Evolutionary conservation across 148 eudicot genomes (phyloP), one percentile per base, ranked within the genome.

Genomic region (Persicaria maculosa): DNA sequence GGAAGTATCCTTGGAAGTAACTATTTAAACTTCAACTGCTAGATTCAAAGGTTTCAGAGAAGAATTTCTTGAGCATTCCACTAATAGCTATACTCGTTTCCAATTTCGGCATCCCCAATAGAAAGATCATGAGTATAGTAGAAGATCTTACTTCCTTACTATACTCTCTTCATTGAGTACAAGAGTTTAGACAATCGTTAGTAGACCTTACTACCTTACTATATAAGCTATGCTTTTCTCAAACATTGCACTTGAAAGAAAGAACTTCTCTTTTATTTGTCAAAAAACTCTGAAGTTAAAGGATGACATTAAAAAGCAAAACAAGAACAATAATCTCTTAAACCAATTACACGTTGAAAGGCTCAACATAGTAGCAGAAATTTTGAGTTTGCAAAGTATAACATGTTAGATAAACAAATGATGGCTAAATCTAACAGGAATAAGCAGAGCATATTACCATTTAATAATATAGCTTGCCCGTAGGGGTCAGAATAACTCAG

Each of bases 401-500:
- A 72, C 74, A 12, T 46, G 17, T 25, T 22, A 46, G 74, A 72
- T 48, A 50, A 47, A 9, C 74, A 19, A 10, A 12, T 17, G 48
- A 4, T 44, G 58, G 22, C 17, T 52, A 72, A 47, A 72, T 47
- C 4, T 47, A 9, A 9, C 58, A 47, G 44, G 62, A 16, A 44
- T 44, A 17, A 64, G 65, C 17, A 64, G 40, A 31, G 61, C 25
- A 76, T 54, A 74, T 86, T 85, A 96, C 97, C 97, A 61, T 92
- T 87, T 74, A 96, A 81, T 84, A 92, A 85, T 80, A 92, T 89
- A 76, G 97, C 99, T 72, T 85, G 89, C 7, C 86, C 99, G 78
- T 90, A 92, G 31, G 94, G 81, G 80, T 83, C 86, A 22, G 93
- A 89, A 83, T 59, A 92, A 81, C 84, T 90, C 73, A 96, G 79